Conservation (phyloP, 768 basidiomycete species). For the Boletus rubropictus region DNA sequence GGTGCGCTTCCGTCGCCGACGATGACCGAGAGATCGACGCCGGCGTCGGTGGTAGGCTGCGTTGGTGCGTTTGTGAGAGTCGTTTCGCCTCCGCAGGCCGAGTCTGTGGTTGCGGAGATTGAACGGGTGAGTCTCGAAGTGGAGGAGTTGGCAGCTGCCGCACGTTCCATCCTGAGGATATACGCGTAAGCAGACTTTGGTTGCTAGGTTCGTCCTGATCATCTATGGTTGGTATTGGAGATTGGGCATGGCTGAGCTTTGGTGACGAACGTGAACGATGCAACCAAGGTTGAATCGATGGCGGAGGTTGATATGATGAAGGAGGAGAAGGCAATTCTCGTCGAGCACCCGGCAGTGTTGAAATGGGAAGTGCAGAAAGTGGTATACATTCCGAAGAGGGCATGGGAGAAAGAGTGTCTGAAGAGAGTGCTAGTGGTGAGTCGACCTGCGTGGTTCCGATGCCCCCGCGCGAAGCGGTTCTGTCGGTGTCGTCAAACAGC, state of each 20-base stretch:
- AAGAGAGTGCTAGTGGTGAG: conserved; percentile 20
- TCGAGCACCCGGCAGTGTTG: conserved; percentile 16
- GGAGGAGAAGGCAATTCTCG: conserved; percentile 29
- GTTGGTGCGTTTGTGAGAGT: conserved; percentile 27
- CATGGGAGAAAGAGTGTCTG: conserved; percentile 25
- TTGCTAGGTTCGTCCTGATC: conserved; percentile 15
- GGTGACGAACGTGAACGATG: conserved; percentile 36
- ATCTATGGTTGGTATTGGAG: conserved; percentile 12
- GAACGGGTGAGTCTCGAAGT: conserved; percentile 14
- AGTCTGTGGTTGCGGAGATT: conserved; percentile 12
- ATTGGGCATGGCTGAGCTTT: conserved; percentile 22
- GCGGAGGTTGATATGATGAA: conserved; percentile 28
- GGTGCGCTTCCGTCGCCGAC: conserved; percentile 13
- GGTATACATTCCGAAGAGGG: conserved; percentile 29
- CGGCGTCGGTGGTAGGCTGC: conserved; percentile 42
- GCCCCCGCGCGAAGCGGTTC: conserved; percentile 7
- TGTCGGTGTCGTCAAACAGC: conserved; percentile 23
- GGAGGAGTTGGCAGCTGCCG: conserved; percentile 34
- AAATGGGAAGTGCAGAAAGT: conserved; percentile 17
- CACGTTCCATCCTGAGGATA: conserved; percentile 17
- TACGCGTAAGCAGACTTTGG: conserved; percentile 14
- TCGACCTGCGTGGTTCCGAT: conserved; percentile 1
- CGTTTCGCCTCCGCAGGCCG: conserved; percentile 16
- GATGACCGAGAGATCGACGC: conserved; percentile 12
- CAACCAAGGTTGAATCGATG: conserved; percentile 24